phyloP scores from a whole-genome alignment of 352 stramenopile species.

The Pythium phragmiticola region DNA sequence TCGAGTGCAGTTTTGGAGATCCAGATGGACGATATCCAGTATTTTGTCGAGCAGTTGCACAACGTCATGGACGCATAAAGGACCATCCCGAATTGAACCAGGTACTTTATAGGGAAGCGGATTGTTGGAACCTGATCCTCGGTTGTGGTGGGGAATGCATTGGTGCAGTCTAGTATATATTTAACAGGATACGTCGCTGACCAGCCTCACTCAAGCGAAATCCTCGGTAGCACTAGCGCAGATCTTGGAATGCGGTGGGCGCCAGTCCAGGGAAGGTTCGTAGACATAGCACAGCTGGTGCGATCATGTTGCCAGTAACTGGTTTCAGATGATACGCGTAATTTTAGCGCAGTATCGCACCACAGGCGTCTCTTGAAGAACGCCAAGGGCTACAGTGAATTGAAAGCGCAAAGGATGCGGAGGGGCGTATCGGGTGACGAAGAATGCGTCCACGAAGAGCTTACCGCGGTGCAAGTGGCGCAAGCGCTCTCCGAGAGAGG shows the following conservation, averaged over 20 bases:
- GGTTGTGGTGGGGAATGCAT: background rate
- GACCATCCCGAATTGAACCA: background rate
- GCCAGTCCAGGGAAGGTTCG: background rate
- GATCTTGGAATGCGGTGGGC: too few relatives aligned
- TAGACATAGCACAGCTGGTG: background rate
- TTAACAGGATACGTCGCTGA: background rate
- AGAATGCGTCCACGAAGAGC: background rate
- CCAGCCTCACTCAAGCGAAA: background rate
- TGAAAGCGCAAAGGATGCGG: background rate
- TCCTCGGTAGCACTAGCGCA: background rate
- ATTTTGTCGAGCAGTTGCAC: slow-evolving; percentile 96
- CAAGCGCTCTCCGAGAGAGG: slow-evolving; percentile 1
- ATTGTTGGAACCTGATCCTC: too few relatives aligned
- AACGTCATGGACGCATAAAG: slow-evolving; percentile 84
- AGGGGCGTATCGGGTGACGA: background rate
- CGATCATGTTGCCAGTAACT: background rate
- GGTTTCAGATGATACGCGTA: background rate
- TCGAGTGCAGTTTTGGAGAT: slow-evolving; percentile 96
- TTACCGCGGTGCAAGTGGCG: background rate
- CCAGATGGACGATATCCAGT: slow-evolving; percentile 91
- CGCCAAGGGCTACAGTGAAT: background rate
- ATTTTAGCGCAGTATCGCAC: background rate
- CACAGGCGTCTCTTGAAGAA: background rate
- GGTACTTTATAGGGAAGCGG: background rate
- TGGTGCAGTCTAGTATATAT: background rate